Percentiles rank a stretch among this genome's conserved stretches.
Evolutionary conservation across 306 rosid species (phyloP).

Genomic region (Vachellia pachyceras): DNA sequence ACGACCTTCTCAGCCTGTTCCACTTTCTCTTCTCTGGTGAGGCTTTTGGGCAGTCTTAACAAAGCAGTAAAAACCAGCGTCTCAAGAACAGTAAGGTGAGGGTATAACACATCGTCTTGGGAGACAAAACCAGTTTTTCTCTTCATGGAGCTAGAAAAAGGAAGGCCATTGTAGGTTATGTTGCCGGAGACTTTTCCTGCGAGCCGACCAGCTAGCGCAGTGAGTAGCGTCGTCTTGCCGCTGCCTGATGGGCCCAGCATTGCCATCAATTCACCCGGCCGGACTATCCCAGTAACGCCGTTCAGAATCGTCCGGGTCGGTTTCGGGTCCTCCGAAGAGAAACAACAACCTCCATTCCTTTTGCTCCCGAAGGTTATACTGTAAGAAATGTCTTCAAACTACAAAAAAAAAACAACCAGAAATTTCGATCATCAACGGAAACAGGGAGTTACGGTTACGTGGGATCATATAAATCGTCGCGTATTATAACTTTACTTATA

Average conservation of each 20-base stretch:
- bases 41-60: slow-evolving; percentile 63
- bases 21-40: slow-evolving; percentile 57
- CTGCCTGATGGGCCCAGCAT: slow-evolving; percentile 95
- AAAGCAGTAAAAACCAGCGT: slow-evolving; percentile 72
- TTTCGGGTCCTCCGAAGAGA: slow-evolving; percentile 45
- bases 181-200: slow-evolving; percentile 69
- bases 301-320: slow-evolving; percentile 51
- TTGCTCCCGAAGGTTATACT: slow-evolving; percentile 45
- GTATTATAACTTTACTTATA: neutral
- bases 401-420: slow-evolving; percentile 6
- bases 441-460: neutral
- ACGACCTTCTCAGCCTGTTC: slow-evolving; percentile 64
- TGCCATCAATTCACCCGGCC: slow-evolving; percentile 81
- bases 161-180: slow-evolving; percentile 69
- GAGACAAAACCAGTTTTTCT: slow-evolving; percentile 77
- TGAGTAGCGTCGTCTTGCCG: slow-evolving; percentile 84
- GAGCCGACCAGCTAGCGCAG: slow-evolving; percentile 69
- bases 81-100: slow-evolving; percentile 81
- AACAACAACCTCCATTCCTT: slow-evolving; percentile 48
- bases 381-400: slow-evolving; percentile 83
- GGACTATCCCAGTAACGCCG: slow-evolving; percentile 69
- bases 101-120: slow-evolving; percentile 81
- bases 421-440: neutral
- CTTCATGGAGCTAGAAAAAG: slow-evolving; percentile 54
- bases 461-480: too few species aligned